Base-by-base conservation (phyloP, 2,329 filamentous ascomycete genomes). In the Pseudopyrenochaeta lycopersici region DNA sequence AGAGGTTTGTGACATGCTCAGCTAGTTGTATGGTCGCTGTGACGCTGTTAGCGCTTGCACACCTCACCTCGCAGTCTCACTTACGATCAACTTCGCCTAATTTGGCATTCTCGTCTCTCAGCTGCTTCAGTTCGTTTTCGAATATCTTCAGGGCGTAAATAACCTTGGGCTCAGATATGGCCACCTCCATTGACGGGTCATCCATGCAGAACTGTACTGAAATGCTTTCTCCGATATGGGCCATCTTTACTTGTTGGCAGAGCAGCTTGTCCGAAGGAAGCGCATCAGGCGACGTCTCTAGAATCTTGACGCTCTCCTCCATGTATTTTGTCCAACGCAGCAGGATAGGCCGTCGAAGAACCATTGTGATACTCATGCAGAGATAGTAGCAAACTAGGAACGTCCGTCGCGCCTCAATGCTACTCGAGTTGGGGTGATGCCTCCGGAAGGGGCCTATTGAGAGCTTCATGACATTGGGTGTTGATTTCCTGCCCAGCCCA, bases 401-500 rank as follows among this genome's bases (percentile, higher is more conserved):
- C 1, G 85, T 82, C 47, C 86, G 76, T 47, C 85, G 77, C 7
- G 83, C 81, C 66, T 88, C 86, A 4, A 84, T 76, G 2, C 80
- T 81, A 60, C 84, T 82, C 1, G 82, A 80, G 53, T 84, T 79
- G 12, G 77, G 66, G 33, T 74, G 64, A 54, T 70, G 61, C 63
- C 72, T 42, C 46, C 71, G 55, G 63, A 76, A 63, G 32, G 75
- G 59, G 17, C 71, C 58, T 14, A 73, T 66, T 1, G 69, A 70
- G 3, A 77, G 56, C 52, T 72, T 75, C 65, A 74, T 71, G 21
- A 74, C 67, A 30, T 72, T 77, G n/a, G 63, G 79, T 69, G 57
- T 60, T 76, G 80, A 66, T 81, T 81, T 80, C 58, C 85, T 84
- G 14, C 88, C 90, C 6, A 96, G 84, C 0, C 92, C 92, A 30